phyloP scores from a whole-genome alignment of 257 asterid genomes.

The Verbena officinalis region DNA sequence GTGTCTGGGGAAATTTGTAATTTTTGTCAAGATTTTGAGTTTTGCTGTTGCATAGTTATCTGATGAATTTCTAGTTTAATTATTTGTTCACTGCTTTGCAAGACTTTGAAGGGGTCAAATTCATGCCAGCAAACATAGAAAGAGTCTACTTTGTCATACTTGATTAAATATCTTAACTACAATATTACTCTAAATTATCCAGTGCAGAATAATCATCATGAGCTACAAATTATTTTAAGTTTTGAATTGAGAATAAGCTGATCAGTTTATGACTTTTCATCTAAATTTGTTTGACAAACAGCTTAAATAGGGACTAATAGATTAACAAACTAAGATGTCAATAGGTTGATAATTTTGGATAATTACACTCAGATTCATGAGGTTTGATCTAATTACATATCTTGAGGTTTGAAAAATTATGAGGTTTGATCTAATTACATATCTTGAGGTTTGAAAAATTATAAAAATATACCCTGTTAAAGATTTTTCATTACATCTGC shows the following conservation, averaged over 20 bases:
- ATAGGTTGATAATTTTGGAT: not conserved
- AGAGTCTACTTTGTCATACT: no score
- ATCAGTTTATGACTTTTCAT: not conserved
- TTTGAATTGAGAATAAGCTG: not conserved
- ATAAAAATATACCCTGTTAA: no score
- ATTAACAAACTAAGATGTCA: not conserved
- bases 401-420: no score
- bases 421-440: no score
- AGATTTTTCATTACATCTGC: no score
- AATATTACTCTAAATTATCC: no score
- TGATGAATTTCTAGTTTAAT: not conserved
- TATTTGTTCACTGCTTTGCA: not conserved
- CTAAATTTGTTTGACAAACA: not conserved
- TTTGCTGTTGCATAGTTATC: not conserved
- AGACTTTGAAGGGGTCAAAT: not conserved
- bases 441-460: no score
- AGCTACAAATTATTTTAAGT: not conserved
- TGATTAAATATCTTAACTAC: no score
- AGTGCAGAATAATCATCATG: no score
- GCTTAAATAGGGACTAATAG: not conserved
- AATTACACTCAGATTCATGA: no score
- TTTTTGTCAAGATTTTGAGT: not conserved
- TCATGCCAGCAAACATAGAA: not conserved
- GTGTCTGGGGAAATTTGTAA: slow-evolving; percentile 7
- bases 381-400: no score